Conservation (phyloP, 192 early-diverging fungal genomes). For the Umbelopsis sp. region DNA sequence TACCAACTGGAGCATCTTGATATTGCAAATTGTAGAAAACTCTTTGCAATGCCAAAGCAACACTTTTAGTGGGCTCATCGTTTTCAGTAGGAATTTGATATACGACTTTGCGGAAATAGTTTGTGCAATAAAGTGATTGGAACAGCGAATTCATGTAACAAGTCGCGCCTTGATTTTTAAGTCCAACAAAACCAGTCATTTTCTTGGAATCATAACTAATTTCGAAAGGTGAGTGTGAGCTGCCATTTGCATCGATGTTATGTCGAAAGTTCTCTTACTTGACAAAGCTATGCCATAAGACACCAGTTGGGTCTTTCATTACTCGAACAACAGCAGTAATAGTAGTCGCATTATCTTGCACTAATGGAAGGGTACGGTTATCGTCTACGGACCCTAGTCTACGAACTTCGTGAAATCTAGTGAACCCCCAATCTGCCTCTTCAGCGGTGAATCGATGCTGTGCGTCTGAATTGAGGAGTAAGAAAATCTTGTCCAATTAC, state of each 20-base stretch:
- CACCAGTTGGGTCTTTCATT: constrained; percentile 86
- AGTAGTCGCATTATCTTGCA: constrained; percentile 66
- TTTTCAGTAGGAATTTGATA: constrained; percentile 92
- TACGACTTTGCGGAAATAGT: constrained; percentile 89
- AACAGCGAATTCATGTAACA: constrained; percentile 99
- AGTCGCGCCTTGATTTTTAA: constrained; percentile 97
- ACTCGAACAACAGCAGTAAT: constrained; percentile 77
- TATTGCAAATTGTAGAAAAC: constrained; percentile 92
- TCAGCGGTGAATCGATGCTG: constrained; percentile 82
- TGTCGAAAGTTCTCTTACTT: constrained; percentile 53
- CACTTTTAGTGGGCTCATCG: constrained; percentile 86
- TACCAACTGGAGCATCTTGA: constrained; percentile 66
- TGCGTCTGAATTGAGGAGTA: constrained; percentile 44
- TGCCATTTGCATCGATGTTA: neutral
- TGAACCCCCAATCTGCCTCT: constrained; percentile 97
- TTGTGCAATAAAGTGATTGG: constrained; percentile 94
- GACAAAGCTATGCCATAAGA: constrained; percentile 93
- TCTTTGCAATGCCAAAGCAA: constrained; percentile 90
- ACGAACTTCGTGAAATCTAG: constrained; percentile 66
- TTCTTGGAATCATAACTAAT: constrained; percentile 86
- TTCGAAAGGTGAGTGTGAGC: neutral
- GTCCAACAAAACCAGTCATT: constrained; percentile 89
- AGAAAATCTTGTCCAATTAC: neutral
- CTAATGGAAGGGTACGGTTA: constrained; percentile 52
- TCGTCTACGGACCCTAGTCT: constrained; percentile 44